Evolutionary conservation across 257 asterid species (phyloP).

Genomic region (Handroanthus guayacan): DNA sequence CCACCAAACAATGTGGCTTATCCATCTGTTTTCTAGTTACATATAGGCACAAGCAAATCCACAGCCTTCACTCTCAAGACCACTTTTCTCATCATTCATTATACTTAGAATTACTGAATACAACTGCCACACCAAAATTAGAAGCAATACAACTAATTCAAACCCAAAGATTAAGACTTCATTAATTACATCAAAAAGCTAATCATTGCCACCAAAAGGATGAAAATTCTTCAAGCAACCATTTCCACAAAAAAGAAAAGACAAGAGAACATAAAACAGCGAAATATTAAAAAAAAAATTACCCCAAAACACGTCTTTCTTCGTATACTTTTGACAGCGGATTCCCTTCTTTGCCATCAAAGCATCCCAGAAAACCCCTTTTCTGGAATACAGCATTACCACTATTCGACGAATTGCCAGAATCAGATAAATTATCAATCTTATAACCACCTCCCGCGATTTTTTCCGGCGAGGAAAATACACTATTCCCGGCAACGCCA

Average conservation of each 20-base stretch:
- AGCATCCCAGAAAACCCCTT: slow-evolving; percentile 85
- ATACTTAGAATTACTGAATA: neutral
- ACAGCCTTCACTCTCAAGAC: neutral
- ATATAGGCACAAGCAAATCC: neutral
- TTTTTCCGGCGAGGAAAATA: slow-evolving; percentile 36
- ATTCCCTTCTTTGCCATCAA: slow-evolving; percentile 79
- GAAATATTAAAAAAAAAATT: slow-evolving; percentile 12
- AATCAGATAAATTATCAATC: slow-evolving; percentile 30
- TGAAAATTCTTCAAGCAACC: neutral
- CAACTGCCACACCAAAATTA: neutral
- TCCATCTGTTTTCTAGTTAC: neutral
- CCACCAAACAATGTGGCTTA: too few species aligned
- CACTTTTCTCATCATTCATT: neutral
- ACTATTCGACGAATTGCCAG: slow-evolving; percentile 32
- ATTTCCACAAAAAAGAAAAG: neutral
- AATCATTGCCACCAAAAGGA: slow-evolving; percentile 23
- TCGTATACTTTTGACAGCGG: slow-evolving; percentile 70
- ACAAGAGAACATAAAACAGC: neutral
- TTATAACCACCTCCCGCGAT: slow-evolving; percentile 25
- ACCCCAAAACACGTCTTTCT: slow-evolving; percentile 89
- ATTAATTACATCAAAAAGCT: neutral
- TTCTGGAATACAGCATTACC: slow-evolving; percentile 44
- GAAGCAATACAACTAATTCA: neutral
- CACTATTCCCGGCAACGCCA: slow-evolving; percentile 48
- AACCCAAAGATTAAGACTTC: neutral